Conservation (phyloP, 257 asterid genomes). For the Nicotiana noctiflora region DNA sequence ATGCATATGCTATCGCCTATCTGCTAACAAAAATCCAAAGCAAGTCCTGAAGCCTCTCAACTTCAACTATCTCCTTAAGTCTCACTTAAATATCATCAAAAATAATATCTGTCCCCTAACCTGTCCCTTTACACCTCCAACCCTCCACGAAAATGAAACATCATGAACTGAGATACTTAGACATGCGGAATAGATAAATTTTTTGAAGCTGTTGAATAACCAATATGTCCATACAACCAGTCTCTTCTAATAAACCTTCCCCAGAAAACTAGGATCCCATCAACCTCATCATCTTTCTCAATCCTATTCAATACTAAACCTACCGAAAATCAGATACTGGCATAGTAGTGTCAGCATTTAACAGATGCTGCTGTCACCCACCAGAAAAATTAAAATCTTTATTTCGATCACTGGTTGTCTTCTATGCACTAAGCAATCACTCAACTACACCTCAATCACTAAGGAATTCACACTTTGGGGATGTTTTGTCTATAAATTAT, state of each 20-base stretch:
- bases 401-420: not conserved
- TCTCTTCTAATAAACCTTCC: not conserved
- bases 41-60: not conserved
- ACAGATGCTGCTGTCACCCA: not conserved
- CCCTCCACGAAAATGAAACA: not conserved
- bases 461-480: not conserved
- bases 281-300: not conserved
- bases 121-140: not conserved
- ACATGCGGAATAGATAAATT: not conserved
- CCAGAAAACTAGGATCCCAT: not conserved
- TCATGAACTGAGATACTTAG: not conserved
- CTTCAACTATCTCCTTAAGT: not conserved
- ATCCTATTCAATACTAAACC: not conserved
- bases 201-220: not conserved
- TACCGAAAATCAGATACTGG: not conserved
- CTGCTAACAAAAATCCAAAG: not conserved
- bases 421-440: not conserved
- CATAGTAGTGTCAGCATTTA: not conserved
- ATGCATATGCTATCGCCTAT: not conserved
- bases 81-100: not conserved
- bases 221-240: not conserved
- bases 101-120: not conserved
- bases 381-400: not conserved
- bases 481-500: not conserved
- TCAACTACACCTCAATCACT: not conserved